phyloP scores from a whole-genome alignment of 805 yeast species.

The Candida rishiriensis region DNA sequence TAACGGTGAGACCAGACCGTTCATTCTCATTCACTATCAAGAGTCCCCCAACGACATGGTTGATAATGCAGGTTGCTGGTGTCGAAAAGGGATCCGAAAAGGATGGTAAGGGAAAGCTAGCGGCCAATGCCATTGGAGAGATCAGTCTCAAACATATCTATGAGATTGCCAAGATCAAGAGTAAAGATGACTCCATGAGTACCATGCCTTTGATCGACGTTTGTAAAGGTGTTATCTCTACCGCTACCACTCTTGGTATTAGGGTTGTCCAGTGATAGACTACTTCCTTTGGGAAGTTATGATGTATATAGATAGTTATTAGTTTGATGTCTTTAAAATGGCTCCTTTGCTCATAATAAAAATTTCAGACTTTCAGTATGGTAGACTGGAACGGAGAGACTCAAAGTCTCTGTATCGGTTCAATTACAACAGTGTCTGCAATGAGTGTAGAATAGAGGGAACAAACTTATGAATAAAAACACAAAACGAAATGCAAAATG shows the following conservation, averaged over 20 bases:
- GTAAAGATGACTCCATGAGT: constrained; percentile 77
- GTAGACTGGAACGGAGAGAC: no score
- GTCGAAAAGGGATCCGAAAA: constrained; percentile 73
- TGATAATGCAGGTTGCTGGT: constrained; percentile 77
- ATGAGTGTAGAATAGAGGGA: no score
- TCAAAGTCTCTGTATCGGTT: no score
- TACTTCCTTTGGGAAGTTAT: not conserved
- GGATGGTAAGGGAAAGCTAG: constrained; percentile 58
- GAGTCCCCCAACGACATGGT: constrained; percentile 88
- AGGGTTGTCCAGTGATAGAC: constrained; percentile 38
- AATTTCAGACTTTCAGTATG: no score
- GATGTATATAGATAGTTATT: not conserved
- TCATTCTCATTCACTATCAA: constrained; percentile 80
- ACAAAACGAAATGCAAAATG: no score
- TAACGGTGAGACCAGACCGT: constrained; percentile 90
- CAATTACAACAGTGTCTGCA: no score
- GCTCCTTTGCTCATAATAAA: no score
- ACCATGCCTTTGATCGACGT: constrained; percentile 67
- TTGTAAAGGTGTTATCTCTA: constrained; percentile 76
- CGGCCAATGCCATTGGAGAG: constrained; percentile 28
- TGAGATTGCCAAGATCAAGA: constrained; percentile 91
- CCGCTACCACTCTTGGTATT: constrained; percentile 89
- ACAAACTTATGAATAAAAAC: no score
- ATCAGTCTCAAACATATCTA: constrained; percentile 82
- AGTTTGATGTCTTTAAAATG: not conserved